Base-by-base conservation (phyloP, 805 yeast species). In the Candida montana region DNA sequence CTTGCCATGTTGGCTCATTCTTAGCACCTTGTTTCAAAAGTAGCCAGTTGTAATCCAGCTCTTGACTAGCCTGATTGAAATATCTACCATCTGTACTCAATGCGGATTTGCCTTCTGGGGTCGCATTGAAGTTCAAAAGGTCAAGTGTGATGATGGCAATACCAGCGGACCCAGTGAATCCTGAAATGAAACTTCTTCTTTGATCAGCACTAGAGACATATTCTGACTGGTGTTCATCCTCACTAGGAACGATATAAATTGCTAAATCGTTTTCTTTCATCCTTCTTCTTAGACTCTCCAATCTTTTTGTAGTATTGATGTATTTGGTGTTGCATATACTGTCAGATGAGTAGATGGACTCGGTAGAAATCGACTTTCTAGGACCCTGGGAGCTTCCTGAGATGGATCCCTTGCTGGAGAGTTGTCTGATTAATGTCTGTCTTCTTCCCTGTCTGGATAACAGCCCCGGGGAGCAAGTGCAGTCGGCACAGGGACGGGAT, bases 11-110 rank as follows among this genome's bases (percentile, higher is more conserved):
- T 12, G 81, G 77, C 30, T 74, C 74, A 26, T 81, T 84, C n/a
- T 74, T 71, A 28, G 71, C 66, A 4, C 95, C 95, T 59, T 83
- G 95, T 57, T 83, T 89, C 45, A 93, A 69, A 35, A 93, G 64
- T 2, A 65, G 62, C 98, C 98, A 93, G 55, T 79, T 79, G 30
- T 63, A 55, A 58, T 87, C 95, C 41, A 93, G 67, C 64, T 93
- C 93, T 44, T 81, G 77, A 18, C 74, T 77, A 1, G 98, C 98
- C 64, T 93, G 99, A 45, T 86, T 68, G 61, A 88, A 93, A 65
- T 93, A 93, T 50, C 99, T 72, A 2, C 98, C 98, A 63, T 93
- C 99, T 0, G 99, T 93, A 8, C 95, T 79, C 38, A 93, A 65
- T 0, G 83, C 85, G 12, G 96, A 95, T 35, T 77, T 75, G 1